Conservation (phyloP, 1,284 basidiomycete genomes). For the Kwoniella shivajii region DNA sequence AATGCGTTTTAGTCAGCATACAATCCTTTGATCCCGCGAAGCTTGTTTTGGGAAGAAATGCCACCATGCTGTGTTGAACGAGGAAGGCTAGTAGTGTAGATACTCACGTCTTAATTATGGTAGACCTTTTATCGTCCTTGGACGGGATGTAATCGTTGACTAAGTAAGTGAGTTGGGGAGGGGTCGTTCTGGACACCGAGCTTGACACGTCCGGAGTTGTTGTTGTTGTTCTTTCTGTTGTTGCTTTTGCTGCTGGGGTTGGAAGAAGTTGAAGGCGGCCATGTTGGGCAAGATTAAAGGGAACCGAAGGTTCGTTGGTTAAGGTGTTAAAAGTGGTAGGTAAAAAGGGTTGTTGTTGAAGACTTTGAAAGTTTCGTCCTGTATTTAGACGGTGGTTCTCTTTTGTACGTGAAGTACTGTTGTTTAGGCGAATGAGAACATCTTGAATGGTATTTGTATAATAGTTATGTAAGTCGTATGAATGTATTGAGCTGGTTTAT, state of each 20-base stretch:
- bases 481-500: slow-evolving; percentile 13
- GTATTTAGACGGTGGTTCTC: slow-evolving; percentile 11
- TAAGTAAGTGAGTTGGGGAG: slow-evolving; percentile 23
- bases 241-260: slow-evolving; percentile 9
- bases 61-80: not conserved
- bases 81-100: not conserved
- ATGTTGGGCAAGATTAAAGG: slow-evolving; percentile 26
- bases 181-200: slow-evolving; percentile 19
- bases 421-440: slow-evolving; percentile 33
- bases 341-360: slow-evolving; percentile 16
- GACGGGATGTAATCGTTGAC: slow-evolving; percentile 8
- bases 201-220: slow-evolving; percentile 18
- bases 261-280: slow-evolving; percentile 19
- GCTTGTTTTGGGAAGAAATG: not conserved
- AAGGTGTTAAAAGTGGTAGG: slow-evolving; percentile 8
- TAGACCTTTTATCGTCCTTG: slow-evolving; percentile 21
- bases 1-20: slow-evolving; percentile 1
- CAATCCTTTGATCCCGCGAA: slow-evolving; percentile 5
- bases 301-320: slow-evolving; percentile 27
- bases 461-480: slow-evolving; percentile 12
- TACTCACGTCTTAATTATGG: slow-evolving; percentile 11
- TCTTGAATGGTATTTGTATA: slow-evolving; percentile 29
- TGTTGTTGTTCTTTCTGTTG: slow-evolving; percentile 15
- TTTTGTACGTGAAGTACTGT: slow-evolving; percentile 18
- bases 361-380: slow-evolving; percentile 11